Evolutionary conservation across 495 filamentous ascomycete species (phyloP).

Genomic region (Podospora pseudocomata): DNA sequence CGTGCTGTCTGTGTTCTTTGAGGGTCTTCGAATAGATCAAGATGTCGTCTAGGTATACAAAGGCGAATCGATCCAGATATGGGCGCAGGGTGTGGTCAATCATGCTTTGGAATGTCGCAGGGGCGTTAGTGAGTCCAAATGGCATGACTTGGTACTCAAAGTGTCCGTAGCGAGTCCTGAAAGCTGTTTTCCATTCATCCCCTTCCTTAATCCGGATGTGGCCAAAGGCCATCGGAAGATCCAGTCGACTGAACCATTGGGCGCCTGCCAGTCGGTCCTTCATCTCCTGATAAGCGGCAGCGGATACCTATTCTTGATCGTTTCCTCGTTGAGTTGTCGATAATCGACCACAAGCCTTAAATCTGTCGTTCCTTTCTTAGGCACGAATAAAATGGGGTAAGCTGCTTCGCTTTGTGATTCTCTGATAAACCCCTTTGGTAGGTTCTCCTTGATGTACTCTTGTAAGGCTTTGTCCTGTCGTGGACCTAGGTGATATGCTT

Average conservation of each 20-base stretch:
- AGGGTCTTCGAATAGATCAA: conserved; percentile 6
- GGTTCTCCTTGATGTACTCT: background rate
- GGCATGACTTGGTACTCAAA: conserved; percentile 37
- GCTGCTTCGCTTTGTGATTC: conserved; percentile 14
- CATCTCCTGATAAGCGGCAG: conserved; percentile 46
- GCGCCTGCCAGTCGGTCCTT: conserved; percentile 29
- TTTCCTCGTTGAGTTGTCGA: conserved; percentile 40
- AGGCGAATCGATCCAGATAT: conserved; percentile 25
- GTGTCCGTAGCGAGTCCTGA: conserved; percentile 26
- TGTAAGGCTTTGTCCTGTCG: no score
- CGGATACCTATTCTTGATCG: conserved; percentile 42
- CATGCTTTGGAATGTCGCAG: conserved; percentile 27
- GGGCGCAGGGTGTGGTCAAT: conserved; percentile 32
- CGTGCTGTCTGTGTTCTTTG: background rate
- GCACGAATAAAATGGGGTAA: conserved; percentile 36
- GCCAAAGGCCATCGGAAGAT: conserved; percentile 25
- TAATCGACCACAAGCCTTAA: conserved; percentile 48
- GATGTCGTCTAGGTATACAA: conserved; percentile 11
- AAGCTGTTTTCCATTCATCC: conserved; percentile 31
- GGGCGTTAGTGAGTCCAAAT: conserved; percentile 31
- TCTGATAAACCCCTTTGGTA: conserved; percentile 13
- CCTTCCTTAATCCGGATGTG: conserved; percentile 26
- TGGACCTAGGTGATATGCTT: no score
- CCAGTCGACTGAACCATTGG: conserved; percentile 45
- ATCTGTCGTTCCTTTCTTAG: conserved; percentile 30